Conservation (phyloP, 2,329 filamentous ascomycete genomes). For the Lasiodiplodia sp. region DNA sequence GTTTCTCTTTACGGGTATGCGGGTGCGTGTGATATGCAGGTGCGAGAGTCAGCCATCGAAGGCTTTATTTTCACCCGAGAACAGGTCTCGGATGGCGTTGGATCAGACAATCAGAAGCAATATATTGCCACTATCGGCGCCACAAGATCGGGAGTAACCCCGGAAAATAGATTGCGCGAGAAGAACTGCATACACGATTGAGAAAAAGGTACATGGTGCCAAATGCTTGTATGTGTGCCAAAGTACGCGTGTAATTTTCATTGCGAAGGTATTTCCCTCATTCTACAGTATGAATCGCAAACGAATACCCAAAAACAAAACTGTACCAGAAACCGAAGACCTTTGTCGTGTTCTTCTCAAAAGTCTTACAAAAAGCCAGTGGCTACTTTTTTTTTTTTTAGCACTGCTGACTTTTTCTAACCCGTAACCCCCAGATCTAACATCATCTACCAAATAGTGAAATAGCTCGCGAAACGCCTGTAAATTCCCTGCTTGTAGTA, state of each 20-base stretch:
- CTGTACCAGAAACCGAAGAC: background rate
- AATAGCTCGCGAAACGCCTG: slow-evolving; percentile 26
- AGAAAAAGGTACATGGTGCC: background rate
- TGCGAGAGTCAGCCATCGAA: background rate
- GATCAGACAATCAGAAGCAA: slow-evolving; percentile 1
- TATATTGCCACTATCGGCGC: slow-evolving; percentile 23
- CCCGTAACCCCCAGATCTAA: background rate
- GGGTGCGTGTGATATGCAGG: too few relatives aligned
- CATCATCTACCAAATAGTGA: slow-evolving; percentile 21
- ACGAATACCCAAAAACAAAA: background rate
- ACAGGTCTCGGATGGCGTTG: background rate
- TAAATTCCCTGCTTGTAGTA: slow-evolving; percentile 24
- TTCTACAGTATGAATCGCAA: background rate
- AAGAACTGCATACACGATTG: background rate
- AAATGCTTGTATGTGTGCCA: background rate
- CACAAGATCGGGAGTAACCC: background rate
- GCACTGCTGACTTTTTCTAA: background rate
- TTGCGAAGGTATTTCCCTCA: background rate
- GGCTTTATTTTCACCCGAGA: slow-evolving; percentile 1
- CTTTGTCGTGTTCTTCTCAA: background rate
- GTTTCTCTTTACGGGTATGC: slow-evolving; percentile 6
- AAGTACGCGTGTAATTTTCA: background rate
- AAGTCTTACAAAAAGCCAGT: background rate
- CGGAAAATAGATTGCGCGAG: background rate
- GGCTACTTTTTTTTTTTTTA: background rate